phyloP scores from a whole-genome alignment of 495 filamentous ascomycete genomes.

The Letharia columbiana region DNA sequence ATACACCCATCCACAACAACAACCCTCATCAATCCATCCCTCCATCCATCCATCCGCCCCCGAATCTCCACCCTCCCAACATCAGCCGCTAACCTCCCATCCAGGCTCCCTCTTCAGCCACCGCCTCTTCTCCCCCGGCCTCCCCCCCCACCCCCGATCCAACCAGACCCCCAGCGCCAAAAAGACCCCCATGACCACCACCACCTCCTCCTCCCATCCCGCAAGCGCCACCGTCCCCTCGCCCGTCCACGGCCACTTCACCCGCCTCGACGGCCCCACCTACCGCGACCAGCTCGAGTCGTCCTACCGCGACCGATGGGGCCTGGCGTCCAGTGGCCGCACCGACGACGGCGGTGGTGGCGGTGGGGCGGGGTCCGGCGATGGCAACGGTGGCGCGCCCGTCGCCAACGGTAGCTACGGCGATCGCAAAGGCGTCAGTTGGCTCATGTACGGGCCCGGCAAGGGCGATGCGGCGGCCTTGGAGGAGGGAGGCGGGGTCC shows the following conservation, averaged over 20 bases:
- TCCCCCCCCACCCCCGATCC: not conserved
- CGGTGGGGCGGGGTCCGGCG: too few species aligned
- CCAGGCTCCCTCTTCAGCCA: conserved; percentile 9
- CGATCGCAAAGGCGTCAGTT: not conserved
- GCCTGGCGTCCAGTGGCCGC: not conserved
- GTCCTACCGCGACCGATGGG: not conserved
- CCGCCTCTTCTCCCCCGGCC: not conserved
- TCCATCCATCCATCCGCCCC: not conserved
- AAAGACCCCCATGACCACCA: not conserved
- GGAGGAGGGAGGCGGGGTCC: not conserved
- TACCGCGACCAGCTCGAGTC: not conserved
- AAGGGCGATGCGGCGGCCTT: not conserved
- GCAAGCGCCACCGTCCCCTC: not conserved
- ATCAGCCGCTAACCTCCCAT: not conserved
- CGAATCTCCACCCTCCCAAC: too few species aligned
- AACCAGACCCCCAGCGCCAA: not conserved
- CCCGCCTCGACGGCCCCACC: not conserved
- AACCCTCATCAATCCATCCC: not conserved
- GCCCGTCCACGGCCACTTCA: not conserved
- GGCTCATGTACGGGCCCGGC: not conserved
- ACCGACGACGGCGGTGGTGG: not conserved
- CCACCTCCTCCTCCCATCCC: not conserved
- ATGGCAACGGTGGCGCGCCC: not conserved
- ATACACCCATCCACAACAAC: not conserved
- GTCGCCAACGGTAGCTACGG: not conserved